Conservation (phyloP, 2,329 filamentous ascomycete species). For the Diplodia sapinea region DNA sequence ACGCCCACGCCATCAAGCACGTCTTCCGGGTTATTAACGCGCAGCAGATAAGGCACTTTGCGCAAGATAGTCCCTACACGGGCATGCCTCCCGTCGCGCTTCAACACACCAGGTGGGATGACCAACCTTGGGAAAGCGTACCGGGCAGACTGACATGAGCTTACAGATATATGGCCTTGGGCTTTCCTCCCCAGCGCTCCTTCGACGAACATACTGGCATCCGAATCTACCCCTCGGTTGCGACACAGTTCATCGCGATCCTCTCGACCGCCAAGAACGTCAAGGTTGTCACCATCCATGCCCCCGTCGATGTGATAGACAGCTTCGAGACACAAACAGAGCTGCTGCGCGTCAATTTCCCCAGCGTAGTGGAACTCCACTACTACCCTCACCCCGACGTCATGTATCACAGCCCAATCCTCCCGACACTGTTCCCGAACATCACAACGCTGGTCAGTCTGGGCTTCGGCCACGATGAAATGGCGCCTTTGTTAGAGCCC, state of each 20-base stretch:
- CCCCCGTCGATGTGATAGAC: background rate
- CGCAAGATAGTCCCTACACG: background rate
- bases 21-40: background rate
- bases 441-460: background rate
- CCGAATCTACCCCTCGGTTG: background rate
- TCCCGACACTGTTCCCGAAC: background rate
- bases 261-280: background rate
- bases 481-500: no score
- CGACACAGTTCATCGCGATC: background rate
- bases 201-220: background rate
- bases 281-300: background rate
- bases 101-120: background rate
- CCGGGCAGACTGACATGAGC: background rate
- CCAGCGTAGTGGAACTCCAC: background rate
- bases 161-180: background rate
- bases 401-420: background rate
- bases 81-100: background rate
- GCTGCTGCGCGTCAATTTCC: background rate
- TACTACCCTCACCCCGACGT: background rate
- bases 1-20: background rate
- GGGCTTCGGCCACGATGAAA: background rate
- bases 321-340: background rate
- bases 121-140: background rate
- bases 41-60: background rate
- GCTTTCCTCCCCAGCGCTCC: background rate